Conservation (phyloP, 352 stramenopile genomes). For the Albugo candida region DNA sequence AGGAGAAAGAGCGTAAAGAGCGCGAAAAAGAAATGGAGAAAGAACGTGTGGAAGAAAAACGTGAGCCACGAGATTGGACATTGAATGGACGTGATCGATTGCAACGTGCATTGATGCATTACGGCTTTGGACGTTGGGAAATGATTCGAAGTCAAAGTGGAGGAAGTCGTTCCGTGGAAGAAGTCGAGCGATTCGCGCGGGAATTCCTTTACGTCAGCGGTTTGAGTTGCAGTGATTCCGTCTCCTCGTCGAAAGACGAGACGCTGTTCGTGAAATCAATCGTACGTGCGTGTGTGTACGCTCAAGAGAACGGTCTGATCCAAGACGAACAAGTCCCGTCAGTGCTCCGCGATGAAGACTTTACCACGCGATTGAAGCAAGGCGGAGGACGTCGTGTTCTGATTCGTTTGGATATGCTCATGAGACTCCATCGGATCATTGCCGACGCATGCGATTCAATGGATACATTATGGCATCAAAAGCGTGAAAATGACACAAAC, state of each 20-base stretch:
- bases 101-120: slow-evolving; percentile 77
- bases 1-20: slow-evolving; percentile 22
- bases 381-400: slow-evolving; percentile 62
- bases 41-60: slow-evolving; percentile 42
- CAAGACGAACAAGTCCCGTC: slow-evolving; percentile 49
- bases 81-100: slow-evolving; percentile 68
- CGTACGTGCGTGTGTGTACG: slow-evolving; percentile 35
- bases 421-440: slow-evolving; percentile 45
- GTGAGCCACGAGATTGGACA: slow-evolving; percentile 61
- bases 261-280: slow-evolving; percentile 66
- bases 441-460: slow-evolving; percentile 32
- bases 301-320: slow-evolving; percentile 49
- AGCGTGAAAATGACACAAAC: not conserved
- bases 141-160: slow-evolving; percentile 77
- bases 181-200: slow-evolving; percentile 67
- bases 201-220: slow-evolving; percentile 78
- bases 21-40: slow-evolving; percentile 29
- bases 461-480: slow-evolving; percentile 21
- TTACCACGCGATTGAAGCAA: slow-evolving; percentile 71
- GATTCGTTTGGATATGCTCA: slow-evolving; percentile 73
- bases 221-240: slow-evolving; percentile 30
- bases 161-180: slow-evolving; percentile 60
- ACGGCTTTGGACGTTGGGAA: slow-evolving; percentile 71
- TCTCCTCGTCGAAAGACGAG: slow-evolving; percentile 49
- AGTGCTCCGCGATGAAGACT: slow-evolving; percentile 76